Base-by-base conservation (phyloP, 441 rosid genomes). In the Adansonia gregorii region DNA sequence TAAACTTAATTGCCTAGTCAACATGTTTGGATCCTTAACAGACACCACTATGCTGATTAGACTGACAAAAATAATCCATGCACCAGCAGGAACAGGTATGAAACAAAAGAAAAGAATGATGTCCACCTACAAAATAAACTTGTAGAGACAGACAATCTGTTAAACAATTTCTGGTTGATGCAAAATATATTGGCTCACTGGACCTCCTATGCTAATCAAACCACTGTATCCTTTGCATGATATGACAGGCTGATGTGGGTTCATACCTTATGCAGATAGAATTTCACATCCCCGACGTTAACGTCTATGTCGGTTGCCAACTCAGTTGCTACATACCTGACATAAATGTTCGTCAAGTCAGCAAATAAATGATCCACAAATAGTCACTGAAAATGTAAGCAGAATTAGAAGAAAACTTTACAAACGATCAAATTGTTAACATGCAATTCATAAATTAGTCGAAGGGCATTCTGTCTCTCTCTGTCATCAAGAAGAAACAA, bases 261-360 rank as follows among this genome's bases (percentile, higher is more conserved):
- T 19, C 81, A 67, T 84, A 91, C 94, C 93, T 91, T 91, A 60
- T 91, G 94, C 66, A 91, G 84, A 83, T 83, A 86, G 82, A 91
- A 91, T 58, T 83, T 91, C 76, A 88, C 85, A 67, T 87, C 89
- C 31, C 91, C 93, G 6, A 89, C 80, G 72, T 35, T 83, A 15
- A 91, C 76, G 2, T 82, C 86, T 72, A 89, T 78, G 77, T 91
- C 94, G 54, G 93, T 88, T 73, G 89, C 89, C 70, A 91, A 86
- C 31, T 91, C 94, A 8, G 86, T 82, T 70, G 93, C 87, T 31
- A 91, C 94, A 77, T 86, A 91, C 88, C 94, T 91, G 81, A 61
- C 31, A 76, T 45, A 81, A 46, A 75, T 27, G 39, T 39, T 74
- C 17, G 15, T 79, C 60, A 69, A 43, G 15, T 52, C 56, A 79